phyloP scores from a whole-genome alignment of 768 basidiomycete genomes.

The Pulveroboletus sp. region DNA sequence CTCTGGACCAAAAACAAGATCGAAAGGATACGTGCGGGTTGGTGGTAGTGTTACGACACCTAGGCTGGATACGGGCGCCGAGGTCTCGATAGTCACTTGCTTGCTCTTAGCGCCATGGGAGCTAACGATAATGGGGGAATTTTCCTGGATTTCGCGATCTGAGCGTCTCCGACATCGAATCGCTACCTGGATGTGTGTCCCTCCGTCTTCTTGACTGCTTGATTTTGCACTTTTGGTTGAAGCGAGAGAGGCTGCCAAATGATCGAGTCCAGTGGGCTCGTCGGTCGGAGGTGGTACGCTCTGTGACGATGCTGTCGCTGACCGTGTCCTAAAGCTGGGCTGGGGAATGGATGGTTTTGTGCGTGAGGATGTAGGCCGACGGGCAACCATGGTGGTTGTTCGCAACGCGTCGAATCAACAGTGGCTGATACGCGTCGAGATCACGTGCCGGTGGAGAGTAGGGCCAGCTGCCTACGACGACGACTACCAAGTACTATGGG shows the following conservation, averaged over 20 bases:
- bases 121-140: constrained; percentile 83
- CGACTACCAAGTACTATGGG: constrained; percentile 76
- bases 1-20: constrained; percentile 94
- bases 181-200: constrained; percentile 91
- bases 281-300: constrained; percentile 25
- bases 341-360: constrained; percentile 31
- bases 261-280: constrained; percentile 15
- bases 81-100: constrained; percentile 79
- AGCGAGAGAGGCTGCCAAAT: constrained; percentile 24
- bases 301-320: constrained; percentile 38
- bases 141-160: constrained; percentile 78
- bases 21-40: constrained; percentile 88
- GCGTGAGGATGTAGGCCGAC: constrained; percentile 54
- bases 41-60: constrained; percentile 76
- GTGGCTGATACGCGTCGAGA: constrained; percentile 25
- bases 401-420: constrained; percentile 31
- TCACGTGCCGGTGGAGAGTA: constrained; percentile 29
- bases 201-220: constrained; percentile 41
- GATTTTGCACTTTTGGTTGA: constrained; percentile 28
- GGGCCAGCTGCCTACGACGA: background rate
- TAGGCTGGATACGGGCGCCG: constrained; percentile 62
- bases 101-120: constrained; percentile 74
- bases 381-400: constrained; percentile 52
- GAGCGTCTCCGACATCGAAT: constrained; percentile 87
- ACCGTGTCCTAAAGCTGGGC: constrained; percentile 44